These are phyloP conservation scores for Atractiella rhizophila DNA, from an alignment of 768 basidiomycete genomes.

Conservation along the genomic window DNA sequence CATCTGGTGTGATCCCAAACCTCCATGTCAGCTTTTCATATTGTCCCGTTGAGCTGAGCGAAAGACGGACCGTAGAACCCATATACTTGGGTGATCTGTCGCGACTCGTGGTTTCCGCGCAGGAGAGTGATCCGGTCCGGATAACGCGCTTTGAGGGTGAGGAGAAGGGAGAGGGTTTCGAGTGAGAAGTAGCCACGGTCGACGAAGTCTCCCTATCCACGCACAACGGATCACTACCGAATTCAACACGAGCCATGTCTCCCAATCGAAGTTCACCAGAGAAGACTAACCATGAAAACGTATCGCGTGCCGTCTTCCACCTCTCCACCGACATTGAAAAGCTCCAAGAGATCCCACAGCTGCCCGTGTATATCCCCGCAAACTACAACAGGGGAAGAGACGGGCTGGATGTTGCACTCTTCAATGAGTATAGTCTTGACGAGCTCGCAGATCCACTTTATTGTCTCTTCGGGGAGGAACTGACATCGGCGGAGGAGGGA, in stretches of 20 bases:
- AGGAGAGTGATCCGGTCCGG: conserved; percentile 77
- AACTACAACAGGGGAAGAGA: conserved; percentile 25
- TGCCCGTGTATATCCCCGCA: conserved; percentile 36
- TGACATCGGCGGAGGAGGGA: no score
- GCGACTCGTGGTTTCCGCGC: conserved; percentile 83
- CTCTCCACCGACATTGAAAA: conserved; percentile 26
- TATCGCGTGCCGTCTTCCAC: conserved; percentile 15
- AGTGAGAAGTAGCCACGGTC: conserved; percentile 88
- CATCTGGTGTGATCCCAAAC: conserved; percentile 30
- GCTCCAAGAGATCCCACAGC: conserved; percentile 76
- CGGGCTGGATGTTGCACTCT: conserved; percentile 26
- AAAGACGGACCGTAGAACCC: conserved; percentile 68
- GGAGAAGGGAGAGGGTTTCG: conserved; percentile 70
- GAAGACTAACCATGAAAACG: conserved; percentile 7
- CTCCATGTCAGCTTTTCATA: not conserved
- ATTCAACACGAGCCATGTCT: conserved; percentile 22
- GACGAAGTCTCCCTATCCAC: conserved; percentile 74
- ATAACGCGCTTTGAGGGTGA: conserved; percentile 81
- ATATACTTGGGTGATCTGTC: conserved; percentile 94
- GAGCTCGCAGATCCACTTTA: no score
- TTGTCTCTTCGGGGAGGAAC: no score
- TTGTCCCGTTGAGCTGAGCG: not conserved
- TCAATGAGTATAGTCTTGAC: no score
- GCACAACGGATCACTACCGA: not conserved
- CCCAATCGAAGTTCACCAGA: no score